Evolutionary conservation across 192 early-diverging fungal species (phyloP).

Genomic region (Coemansia sp.): DNA sequence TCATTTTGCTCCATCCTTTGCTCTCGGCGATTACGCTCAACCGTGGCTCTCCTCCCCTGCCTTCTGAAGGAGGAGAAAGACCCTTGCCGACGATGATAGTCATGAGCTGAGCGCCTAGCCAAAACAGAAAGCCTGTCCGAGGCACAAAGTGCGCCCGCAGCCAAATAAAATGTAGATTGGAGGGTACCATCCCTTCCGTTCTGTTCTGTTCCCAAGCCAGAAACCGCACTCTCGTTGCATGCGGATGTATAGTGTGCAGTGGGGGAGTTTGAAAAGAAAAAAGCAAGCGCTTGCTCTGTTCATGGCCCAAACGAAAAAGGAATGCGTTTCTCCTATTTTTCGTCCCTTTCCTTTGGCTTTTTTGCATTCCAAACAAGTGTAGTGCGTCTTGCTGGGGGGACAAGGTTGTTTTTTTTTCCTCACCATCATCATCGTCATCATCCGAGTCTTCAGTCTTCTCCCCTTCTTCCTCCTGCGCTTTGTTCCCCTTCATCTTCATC

Average conservation of each 20-base stretch:
- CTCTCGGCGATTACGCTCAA: too few relatives aligned
- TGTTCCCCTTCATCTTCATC: constrained; percentile 4
- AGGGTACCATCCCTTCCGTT: not conserved
- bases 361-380: constrained; percentile 8
- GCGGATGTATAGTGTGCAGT: constrained; percentile 31
- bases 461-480: too few relatives aligned
- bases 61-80: not conserved
- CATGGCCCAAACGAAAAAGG: not conserved
- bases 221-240: constrained; percentile 23
- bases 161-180: not conserved
- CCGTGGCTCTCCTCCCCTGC: not conserved
- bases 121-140: not conserved
- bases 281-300: not conserved
- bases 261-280: constrained; percentile 8
- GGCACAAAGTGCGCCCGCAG: not conserved
- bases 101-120: not conserved
- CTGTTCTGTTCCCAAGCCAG: not conserved
- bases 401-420: constrained; percentile 11
- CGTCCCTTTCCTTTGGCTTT: not conserved
- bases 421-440: constrained; percentile 8
- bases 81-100: not conserved
- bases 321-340: not conserved
- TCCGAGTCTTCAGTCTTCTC: too few relatives aligned
- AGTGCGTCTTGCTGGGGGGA: not conserved
- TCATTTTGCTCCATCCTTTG: not conserved